Evolutionary conservation across 2,329 filamentous ascomycete species (phyloP), one percentile per base, ranked within the genome.

Genomic region (Fusarium sp.): DNA sequence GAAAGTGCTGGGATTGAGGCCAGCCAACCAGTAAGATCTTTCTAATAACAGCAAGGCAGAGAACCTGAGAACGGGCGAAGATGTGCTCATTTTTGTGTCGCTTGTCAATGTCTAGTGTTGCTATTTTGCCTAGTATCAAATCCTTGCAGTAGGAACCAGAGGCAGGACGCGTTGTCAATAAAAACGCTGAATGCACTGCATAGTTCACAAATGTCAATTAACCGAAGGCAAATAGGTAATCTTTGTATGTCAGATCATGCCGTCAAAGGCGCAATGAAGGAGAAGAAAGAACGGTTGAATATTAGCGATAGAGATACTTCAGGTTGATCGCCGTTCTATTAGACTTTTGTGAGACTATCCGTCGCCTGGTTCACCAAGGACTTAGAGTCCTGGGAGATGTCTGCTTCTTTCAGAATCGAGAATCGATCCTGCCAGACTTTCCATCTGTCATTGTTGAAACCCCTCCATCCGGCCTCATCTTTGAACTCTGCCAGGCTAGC

Each of bases 381-480:
- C 4, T 54, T 46, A 0, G 59, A 31, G 1, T 72, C 54, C 3
- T n/a, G 13, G 0, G 62, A 8, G 0, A 58, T 3, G 10, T 58
- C 46, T 0, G 50, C 47, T 4, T 47, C 33, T 0, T 53, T 52
- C 1, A 72, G 1, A 4, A 45, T 20, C 3, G 45, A 15, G 0
- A 75, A 8, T 0, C 73, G 35, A 15, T 59, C 36, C 0, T 33
- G 33, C 73, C 73, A 75, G 12, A 22, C 7, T 4, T 69, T 55
- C 73, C 71, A 75, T 5, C 73, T 49, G 0, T 71, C 69, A 3
- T 46, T 27, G 4, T 62, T 73, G 12, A 75, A 75, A 0, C 73
- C 73, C 20, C 36, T 67, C 73, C 73, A 75, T 3, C 74, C 73
- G 18, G 39, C 20, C 0, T 36, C 31, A n/a, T 63, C 65, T 3